A percentile compares a stretch with the other conserved stretches of the same genome.
Conservation (phyloP, 768 basidiomycete genomes). For the Agaricus sinodeliciosus region DNA sequence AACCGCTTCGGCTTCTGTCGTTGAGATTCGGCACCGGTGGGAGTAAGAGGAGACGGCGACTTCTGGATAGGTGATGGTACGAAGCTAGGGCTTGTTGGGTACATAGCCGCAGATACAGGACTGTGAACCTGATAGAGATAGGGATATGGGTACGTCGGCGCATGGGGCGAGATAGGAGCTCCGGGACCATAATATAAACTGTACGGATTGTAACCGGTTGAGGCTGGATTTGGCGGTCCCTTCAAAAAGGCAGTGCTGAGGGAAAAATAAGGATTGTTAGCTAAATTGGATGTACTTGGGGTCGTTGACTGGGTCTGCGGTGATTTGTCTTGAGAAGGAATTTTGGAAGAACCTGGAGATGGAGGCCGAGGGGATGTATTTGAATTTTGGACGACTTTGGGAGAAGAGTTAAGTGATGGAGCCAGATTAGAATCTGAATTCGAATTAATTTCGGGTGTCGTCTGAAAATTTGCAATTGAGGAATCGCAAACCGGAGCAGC, state of each 20-base stretch:
- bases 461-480: not conserved
- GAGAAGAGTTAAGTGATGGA: not conserved
- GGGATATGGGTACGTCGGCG: conserved; percentile 32
- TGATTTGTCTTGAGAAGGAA: not conserved
- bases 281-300: conserved; percentile 14
- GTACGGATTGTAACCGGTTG: conserved; percentile 32
- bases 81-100: conserved; percentile 24
- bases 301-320: conserved; percentile 12
- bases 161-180: conserved; percentile 31
- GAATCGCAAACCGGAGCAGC: not conserved
- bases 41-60: conserved; percentile 14
- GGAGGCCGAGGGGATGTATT: not conserved
- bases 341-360: conserved; percentile 12
- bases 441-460: conserved; percentile 8
- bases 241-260: conserved; percentile 24
- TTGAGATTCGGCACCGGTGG: conserved; percentile 23
- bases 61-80: conserved; percentile 17
- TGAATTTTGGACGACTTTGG: not conserved
- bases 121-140: conserved; percentile 37
- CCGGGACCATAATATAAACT: conserved; percentile 33
- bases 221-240: conserved; percentile 10
- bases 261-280: conserved; percentile 27
- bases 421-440: conserved; percentile 21
- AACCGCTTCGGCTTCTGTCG: conserved; percentile 68
- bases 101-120: conserved; percentile 27